These are phyloP conservation scores for Globisporangium okanoganense DNA, from an alignment of 352 stramenopile species.

Conservation along the genomic window DNA sequence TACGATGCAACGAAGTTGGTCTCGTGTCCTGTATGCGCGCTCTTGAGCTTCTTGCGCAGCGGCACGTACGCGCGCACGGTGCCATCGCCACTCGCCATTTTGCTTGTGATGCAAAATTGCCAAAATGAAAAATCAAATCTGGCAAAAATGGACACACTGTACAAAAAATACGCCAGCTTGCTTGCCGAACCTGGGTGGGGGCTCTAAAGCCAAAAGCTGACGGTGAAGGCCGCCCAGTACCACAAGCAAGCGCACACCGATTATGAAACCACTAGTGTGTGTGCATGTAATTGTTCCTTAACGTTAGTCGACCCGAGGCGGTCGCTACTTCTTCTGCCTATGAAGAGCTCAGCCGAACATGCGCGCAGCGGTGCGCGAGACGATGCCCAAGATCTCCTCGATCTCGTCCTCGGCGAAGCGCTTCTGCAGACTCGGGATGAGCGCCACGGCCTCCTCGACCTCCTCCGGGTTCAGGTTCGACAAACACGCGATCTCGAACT, in stretches of 20 bases:
- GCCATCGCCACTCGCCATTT: constrained; percentile 3
- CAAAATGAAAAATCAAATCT: background rate
- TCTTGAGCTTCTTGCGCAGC: constrained; percentile 36
- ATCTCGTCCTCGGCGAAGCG: constrained; percentile 88
- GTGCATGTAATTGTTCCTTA: constrained; percentile 1
- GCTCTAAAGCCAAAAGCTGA: no score
- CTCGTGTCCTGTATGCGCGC: background rate
- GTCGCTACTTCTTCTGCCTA: background rate
- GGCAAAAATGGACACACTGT: background rate
- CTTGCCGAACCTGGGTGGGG: background rate
- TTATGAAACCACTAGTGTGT: background rate
- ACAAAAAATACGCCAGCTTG: background rate
- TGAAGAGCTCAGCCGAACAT: constrained; percentile 64
- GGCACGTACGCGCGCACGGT: constrained; percentile 30
- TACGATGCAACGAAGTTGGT: constrained; percentile 4
- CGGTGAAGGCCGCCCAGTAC: no score
- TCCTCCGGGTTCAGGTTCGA: constrained; percentile 90
- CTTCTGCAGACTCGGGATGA: constrained; percentile 88
- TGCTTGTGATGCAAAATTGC: background rate
- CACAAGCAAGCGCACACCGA: background rate
- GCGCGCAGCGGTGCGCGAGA: constrained; percentile 80
- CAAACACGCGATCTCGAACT: constrained; percentile 89
- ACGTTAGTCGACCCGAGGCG: constrained; percentile 1
- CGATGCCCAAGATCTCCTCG: constrained; percentile 87
- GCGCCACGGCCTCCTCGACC: constrained; percentile 82